Base-by-base conservation (phyloP, 257 asterid species). In the Solanum appendiculatum region DNA sequence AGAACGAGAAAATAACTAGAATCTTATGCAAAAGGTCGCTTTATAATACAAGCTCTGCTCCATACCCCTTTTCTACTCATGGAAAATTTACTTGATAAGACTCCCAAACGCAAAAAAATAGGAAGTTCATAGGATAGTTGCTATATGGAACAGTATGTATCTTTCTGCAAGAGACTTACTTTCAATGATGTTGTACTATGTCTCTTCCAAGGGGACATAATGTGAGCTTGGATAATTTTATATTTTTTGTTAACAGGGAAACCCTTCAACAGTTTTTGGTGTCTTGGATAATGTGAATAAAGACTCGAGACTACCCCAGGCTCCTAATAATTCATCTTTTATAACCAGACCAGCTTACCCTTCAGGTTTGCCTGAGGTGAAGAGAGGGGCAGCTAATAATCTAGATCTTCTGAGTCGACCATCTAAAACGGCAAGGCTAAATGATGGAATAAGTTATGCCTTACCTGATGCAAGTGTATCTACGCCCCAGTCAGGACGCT, bases 391-490 rank as follows among this genome's bases (percentile, higher is more conserved):
- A 70, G 82, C 68, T 70, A 89, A 91, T 86, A 82, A 82, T 84
- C 85, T 85, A 42, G 94, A 93, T 88, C 93, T 88, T 83, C 83
- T 87, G 82, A 89, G 88, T 74, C 95, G 89, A 85, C 91, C 94
- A 72, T 86, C 95, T 16, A 96, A 93, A 87, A 40, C 90, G 90
- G 40, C 90, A 87, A 93, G 91, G 86, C 85, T 92, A 87, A 92
- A 91, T 86, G 95, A 92, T 73, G 97, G 95, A 54, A 91, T 90
- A 86, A 88, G 91, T 18, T 90, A 94, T 87, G 87, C 90, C 33
- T 82, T 91, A 51, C 88, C 89, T 29, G 91, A 88, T 66, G 88
- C 83, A 87, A 92, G 86, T 83, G 70, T 86, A 44, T 89, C 86
- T 78, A 82, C 88, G 27, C 68, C 91, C 25, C 44, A 84, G 83